Conservation (phyloP, 306 rosid genomes). For the Inga laurina region DNA sequence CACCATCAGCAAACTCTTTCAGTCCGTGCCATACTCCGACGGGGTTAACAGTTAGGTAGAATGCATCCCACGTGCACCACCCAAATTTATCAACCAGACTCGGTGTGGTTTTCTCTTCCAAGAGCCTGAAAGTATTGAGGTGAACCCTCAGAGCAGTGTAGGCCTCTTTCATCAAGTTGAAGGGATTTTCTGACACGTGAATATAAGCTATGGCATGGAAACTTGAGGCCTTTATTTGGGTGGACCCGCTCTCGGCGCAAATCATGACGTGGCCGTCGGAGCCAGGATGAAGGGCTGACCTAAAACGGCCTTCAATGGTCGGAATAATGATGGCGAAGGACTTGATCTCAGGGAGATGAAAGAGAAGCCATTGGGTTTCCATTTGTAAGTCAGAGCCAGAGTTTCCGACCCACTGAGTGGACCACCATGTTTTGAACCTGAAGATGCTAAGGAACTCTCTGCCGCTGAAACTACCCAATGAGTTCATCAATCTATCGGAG, state of each 20-base stretch:
- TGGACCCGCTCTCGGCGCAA: slow-evolving; percentile 82
- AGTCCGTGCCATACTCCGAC: slow-evolving; percentile 69
- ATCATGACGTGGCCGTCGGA: slow-evolving; percentile 60
- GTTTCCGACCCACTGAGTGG: slow-evolving; percentile 85
- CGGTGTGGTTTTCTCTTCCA: slow-evolving; percentile 77
- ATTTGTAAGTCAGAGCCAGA: slow-evolving; percentile 84
- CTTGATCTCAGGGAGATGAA: slow-evolving; percentile 67
- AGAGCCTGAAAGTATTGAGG: slow-evolving; percentile 65
- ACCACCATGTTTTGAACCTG: slow-evolving; percentile 99
- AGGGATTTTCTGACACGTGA: slow-evolving; percentile 75
- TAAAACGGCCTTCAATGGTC: slow-evolving; percentile 58
- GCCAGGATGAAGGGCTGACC: slow-evolving; percentile 81
- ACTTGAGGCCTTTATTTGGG: slow-evolving; percentile 47
- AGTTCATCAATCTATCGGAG: slow-evolving; percentile 60
- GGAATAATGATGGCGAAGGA: slow-evolving; percentile 75
- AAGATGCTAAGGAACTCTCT: slow-evolving; percentile 73
- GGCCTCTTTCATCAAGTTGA: slow-evolving; percentile 77
- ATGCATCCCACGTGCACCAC: slow-evolving; percentile 99
- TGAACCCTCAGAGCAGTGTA: slow-evolving; percentile 71
- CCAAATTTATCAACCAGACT: slow-evolving; percentile 70
- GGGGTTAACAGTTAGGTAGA: slow-evolving; percentile 72
- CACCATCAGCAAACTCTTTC: slow-evolving; percentile 59
- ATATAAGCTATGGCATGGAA: slow-evolving; percentile 70
- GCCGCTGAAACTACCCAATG: slow-evolving; percentile 60
- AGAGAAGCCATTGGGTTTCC: slow-evolving; percentile 92